A percentile compares a stretch with the other conserved stretches of the same genome.
Conservation (phyloP, 1,284 basidiomycete species). For the Tylopilus orsonianus region DNA sequence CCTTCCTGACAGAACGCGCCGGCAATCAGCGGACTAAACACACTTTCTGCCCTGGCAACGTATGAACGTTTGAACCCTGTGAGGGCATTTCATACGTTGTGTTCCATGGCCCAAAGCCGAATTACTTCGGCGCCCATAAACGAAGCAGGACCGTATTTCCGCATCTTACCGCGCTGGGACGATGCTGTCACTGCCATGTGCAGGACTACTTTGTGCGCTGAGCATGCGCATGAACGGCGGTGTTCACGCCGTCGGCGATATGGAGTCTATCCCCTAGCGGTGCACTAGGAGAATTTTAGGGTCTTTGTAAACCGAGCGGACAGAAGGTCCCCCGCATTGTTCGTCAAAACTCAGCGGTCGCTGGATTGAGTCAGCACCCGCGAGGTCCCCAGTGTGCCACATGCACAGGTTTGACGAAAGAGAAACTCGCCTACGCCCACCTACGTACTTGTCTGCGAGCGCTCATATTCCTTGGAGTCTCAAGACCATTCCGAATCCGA, state of each 20-base stretch:
- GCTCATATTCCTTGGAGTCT: background rate
- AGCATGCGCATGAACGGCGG: background rate
- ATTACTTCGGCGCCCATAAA: background rate
- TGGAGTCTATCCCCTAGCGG: background rate
- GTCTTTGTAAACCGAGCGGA: background rate
- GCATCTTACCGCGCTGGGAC: background rate
- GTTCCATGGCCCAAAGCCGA: background rate
- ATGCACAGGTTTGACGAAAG: background rate
- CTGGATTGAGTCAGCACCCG: background rate
- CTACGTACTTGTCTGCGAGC: background rate
- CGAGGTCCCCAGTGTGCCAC: background rate
- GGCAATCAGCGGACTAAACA: too few species aligned
- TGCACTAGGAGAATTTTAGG: background rate
- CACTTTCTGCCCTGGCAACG: too few species aligned
- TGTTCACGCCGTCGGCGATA: background rate
- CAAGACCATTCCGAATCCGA: too few species aligned
- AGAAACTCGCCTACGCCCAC: background rate
- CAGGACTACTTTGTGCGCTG: too few species aligned
- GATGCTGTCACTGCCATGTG: conserved; percentile 4
- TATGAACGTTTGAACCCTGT: background rate
- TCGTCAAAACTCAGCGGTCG: background rate
- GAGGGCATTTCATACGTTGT: background rate
- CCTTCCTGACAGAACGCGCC: too few species aligned
- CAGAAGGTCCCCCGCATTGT: background rate
- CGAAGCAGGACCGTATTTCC: background rate